Percentiles rank a stretch among this genome's conserved stretches.
Evolutionary conservation across 805 yeast species (phyloP).

Genomic region (Yamadazyma olivae): DNA sequence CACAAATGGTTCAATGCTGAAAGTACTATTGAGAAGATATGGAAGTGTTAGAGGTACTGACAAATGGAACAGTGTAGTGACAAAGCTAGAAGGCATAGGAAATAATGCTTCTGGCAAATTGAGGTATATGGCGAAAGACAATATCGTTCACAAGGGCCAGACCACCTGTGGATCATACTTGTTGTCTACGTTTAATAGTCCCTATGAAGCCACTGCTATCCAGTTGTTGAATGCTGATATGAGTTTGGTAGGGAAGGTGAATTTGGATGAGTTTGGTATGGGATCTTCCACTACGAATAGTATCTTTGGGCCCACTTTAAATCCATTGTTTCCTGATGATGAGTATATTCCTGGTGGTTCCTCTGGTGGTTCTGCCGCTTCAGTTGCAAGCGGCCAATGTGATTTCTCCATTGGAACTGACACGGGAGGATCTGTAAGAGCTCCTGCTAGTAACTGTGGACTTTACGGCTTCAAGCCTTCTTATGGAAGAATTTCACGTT

Average conservation of each 20-base stretch:
- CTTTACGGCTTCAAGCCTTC: constrained; percentile 88
- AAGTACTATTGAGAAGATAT: no score
- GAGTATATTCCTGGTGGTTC: constrained; percentile 74
- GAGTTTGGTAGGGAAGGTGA: constrained; percentile 70
- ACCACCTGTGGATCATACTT: constrained; percentile 81
- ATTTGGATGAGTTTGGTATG: constrained; percentile 98
- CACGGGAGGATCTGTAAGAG: constrained; percentile 94
- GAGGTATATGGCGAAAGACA: constrained; percentile 55
- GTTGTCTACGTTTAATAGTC: constrained; percentile 60
- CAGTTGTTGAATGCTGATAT: constrained; percentile 54
- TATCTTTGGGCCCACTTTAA: constrained; percentile 53
- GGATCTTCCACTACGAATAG: constrained; percentile 70
- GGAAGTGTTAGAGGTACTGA: no score
- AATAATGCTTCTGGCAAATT: background rate
- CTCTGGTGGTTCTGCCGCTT: constrained; percentile 94
- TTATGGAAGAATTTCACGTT: constrained; percentile 86
- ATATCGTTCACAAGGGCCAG: constrained; percentile 58
- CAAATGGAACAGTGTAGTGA: constrained; percentile 16
- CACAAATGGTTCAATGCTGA: no score
- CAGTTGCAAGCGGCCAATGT: constrained; percentile 69
- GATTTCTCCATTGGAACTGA: constrained; percentile 90
- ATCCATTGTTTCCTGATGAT: constrained; percentile 39
- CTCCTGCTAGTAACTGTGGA: constrained; percentile 88
- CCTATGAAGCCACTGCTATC: constrained; percentile 78
- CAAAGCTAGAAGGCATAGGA: background rate